Conservation (phyloP, 306 rosid species). For the Spatholobus suberectus region DNA sequence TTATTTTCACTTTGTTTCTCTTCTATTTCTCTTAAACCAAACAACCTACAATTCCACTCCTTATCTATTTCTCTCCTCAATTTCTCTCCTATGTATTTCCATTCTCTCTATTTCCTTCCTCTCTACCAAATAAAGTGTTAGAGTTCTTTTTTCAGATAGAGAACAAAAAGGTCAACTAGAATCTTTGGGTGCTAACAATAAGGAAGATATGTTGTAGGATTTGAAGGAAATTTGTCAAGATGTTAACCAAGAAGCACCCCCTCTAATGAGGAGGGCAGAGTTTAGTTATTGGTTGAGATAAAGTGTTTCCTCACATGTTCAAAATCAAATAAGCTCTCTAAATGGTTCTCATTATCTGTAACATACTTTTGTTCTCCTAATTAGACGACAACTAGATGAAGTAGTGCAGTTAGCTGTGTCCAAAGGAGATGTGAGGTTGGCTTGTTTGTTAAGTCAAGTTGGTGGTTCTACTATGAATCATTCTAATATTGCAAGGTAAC, state of each 20-base stretch:
- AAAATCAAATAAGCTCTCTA: conserved; percentile 75
- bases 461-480: conserved; percentile 89
- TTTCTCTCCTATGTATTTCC: no score
- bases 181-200: conserved; percentile 69
- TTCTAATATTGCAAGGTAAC: conserved; percentile 75
- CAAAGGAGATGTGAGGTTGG: conserved; percentile 91
- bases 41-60: no score
- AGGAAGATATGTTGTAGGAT: conserved; percentile 97
- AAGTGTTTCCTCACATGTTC: conserved; percentile 82
- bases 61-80: no score
- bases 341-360: conserved; percentile 75
- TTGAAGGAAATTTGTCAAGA: conserved; percentile 65
- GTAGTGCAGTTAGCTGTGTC: conserved; percentile 87
- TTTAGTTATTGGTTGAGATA: conserved; percentile 96
- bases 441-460: conserved; percentile 89
- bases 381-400: conserved; percentile 85
- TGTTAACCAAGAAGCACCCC: conserved; percentile 82
- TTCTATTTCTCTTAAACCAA: no score
- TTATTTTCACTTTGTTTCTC: no score
- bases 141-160: conserved; percentile 85
- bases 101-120: no score
- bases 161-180: conserved; percentile 59
- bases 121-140: no score
- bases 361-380: conserved; percentile 74
- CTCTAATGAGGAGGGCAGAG: conserved; percentile 91